Evolutionary conservation across 2,329 filamentous ascomycete genomes (phyloP), one percentile per base, ranked within the genome.

Genomic region (Huntiella decipiens): DNA sequence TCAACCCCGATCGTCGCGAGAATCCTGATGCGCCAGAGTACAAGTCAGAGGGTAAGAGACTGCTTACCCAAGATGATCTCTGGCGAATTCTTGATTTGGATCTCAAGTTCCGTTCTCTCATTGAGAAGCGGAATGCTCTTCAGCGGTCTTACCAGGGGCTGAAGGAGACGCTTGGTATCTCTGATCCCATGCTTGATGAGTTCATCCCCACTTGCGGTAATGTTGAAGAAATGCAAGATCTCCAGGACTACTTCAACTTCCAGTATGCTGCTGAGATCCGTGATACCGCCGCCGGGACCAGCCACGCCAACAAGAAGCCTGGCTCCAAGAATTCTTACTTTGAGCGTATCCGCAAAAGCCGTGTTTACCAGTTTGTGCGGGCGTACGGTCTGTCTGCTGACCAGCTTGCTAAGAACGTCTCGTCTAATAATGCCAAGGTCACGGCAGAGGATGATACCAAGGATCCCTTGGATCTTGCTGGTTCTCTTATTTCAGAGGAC

Each of bases 221-320:
- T 0, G 87, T 95, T 69, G 91, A 98, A 58, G 91, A 98, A 58
- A 70, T 98, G 13, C 91, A 98, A 58, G 91, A 98, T 60, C 64
- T 98, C 16, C 88, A 96, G 57, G 91, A 98, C 56, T 96, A 96
- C 55, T 67, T 96, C 45, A 86, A 96, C 57, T 98, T 98, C 61
- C 82, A 87, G 56, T 96, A 96, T 55, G 77, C 82, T 4, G 67
- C 77, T 3, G 77, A 93, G 58, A 68, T 96, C 42, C 88, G 83
- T 57, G 87, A 96, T 52, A 62, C 92, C 41, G 74, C 78, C 11
- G 65, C 75, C 13, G 69, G 76, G 50, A 70, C 77, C 36, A 67
- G 71, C 11, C 63, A 69, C 7, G 80, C 80, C 50, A 73, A 70
- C 3, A 86, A 86, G 57, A 80, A 87, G 28, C 85, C 91, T 4